phyloP scores from a whole-genome alignment of 441 rosid species.

The Euphorbia corollata region DNA sequence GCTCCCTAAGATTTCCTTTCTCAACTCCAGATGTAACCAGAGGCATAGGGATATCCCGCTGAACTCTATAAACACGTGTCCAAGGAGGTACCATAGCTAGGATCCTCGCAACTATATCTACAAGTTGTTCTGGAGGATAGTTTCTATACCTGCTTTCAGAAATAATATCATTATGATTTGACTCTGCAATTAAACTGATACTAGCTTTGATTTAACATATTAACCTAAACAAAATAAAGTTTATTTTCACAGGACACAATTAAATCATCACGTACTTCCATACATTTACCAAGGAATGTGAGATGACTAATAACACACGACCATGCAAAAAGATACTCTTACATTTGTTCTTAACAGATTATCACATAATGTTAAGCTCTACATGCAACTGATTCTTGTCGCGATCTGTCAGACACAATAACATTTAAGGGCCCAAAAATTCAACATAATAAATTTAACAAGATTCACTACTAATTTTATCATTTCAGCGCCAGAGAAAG shows the following conservation, averaged over 20 bases:
- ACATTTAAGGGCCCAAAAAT: background rate
- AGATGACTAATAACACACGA: background rate
- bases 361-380: background rate
- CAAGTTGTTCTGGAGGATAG: conserved; percentile 97
- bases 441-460: background rate
- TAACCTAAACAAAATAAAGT: background rate
- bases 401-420: background rate
- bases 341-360: background rate
- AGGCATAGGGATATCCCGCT: conserved; percentile 98
- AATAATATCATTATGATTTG: conserved; percentile 6
- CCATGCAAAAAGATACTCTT: too few relatives aligned
- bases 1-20: conserved; percentile 97
- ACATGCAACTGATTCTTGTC: background rate
- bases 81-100: conserved; percentile 98
- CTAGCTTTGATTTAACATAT: background rate
- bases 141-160: conserved; percentile 61
- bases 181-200: background rate
- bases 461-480: background rate
- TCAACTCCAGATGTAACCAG: conserved; percentile 97
- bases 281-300: conserved; percentile 4
- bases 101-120: conserved; percentile 94
- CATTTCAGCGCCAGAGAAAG: background rate
- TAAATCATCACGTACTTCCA: background rate
- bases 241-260: background rate
- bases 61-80: conserved; percentile 99